phyloP scores from a whole-genome alignment of 345 rosid genomes.

The Acer yangbiense region DNA sequence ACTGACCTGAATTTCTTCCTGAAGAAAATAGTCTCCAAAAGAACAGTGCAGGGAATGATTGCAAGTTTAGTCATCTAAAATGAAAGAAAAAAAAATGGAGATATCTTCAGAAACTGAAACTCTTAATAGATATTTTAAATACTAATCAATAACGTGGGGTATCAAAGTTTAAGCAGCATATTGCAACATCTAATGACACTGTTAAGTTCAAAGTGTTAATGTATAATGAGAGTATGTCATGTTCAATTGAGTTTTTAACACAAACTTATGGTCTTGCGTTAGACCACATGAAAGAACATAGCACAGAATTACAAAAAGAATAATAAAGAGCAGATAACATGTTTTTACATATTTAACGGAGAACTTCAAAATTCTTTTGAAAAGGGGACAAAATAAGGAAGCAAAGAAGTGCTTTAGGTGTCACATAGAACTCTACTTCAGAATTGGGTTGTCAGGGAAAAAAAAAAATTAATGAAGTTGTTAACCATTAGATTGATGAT shows the following conservation, averaged over 20 bases:
- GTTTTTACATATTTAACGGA: background rate
- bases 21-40: constrained; percentile 97
- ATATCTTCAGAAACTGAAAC: constrained; percentile 22
- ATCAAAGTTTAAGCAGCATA: constrained; percentile 12
- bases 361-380: background rate
- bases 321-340: background rate
- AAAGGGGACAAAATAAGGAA: background rate
- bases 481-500: background rate
- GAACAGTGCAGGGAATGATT: constrained; percentile 97
- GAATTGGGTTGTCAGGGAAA: background rate
- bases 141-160: background rate
- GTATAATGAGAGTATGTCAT: background rate
- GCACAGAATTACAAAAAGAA: background rate
- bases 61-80: constrained; percentile 98
- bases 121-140: background rate
- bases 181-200: background rate
- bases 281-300: background rate
- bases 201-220: background rate
- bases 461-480: background rate
- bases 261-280: background rate
- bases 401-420: background rate
- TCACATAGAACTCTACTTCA: background rate
- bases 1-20: constrained; percentile 91
- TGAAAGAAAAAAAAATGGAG: constrained; percentile 21
- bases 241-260: background rate